Percentiles rank a stretch among this genome's conserved stretches.
Evolutionary conservation across 2,329 filamentous ascomycete genomes (phyloP).

Genomic region (Trichoderma sp.): DNA sequence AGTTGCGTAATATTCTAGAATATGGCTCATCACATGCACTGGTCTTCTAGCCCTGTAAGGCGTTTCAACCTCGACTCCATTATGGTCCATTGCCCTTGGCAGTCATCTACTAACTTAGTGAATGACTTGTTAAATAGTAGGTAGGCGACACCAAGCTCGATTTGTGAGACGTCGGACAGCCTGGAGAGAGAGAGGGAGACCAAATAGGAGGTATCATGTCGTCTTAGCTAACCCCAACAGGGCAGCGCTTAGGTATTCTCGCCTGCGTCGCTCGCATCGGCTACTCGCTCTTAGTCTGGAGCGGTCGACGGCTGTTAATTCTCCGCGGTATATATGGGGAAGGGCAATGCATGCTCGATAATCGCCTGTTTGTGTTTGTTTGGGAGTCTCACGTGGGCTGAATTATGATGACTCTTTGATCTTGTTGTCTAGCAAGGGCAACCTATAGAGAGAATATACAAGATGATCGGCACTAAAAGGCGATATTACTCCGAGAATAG

Average conservation of each 20-base stretch:
- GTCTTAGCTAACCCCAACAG: not conserved
- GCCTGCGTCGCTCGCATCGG: constrained; percentile 13
- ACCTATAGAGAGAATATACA: not conserved
- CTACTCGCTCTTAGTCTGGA: not conserved
- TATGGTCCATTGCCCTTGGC: not conserved
- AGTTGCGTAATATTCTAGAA: not conserved
- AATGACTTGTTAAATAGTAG: not conserved
- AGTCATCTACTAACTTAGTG: not conserved
- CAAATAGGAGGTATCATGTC: not conserved
- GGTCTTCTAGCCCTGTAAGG: not conserved
- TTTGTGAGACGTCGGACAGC: not conserved
- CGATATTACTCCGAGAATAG: not conserved
- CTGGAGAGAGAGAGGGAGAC: not conserved
- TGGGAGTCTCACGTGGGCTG: not conserved
- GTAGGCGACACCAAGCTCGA: not conserved
- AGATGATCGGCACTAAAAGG: not conserved
- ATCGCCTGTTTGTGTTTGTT: not conserved
- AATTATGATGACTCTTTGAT: not conserved
- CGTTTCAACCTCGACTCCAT: not conserved
- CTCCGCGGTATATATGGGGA: not conserved
- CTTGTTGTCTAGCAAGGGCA: not conserved
- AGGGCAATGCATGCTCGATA: not conserved
- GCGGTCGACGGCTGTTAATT: not conserved
- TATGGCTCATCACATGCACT: not conserved
- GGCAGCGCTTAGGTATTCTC: not conserved